phyloP scores from a whole-genome alignment of 768 basidiomycete species.

The Mycena crocata region DNA sequence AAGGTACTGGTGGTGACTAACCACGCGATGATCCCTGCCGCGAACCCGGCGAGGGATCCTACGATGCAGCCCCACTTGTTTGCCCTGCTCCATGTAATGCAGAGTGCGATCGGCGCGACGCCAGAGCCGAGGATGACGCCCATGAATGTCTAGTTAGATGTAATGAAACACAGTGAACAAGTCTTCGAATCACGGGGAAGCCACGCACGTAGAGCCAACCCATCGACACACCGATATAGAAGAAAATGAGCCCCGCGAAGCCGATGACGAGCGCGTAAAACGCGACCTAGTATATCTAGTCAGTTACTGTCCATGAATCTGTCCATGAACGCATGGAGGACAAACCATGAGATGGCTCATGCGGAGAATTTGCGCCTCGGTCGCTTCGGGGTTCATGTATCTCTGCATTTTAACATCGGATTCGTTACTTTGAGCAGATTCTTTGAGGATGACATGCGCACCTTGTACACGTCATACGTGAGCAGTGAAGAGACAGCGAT shows the following conservation, averaged over 20 bases:
- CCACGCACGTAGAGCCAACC: constrained; percentile 89
- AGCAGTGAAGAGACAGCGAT: constrained; percentile 89
- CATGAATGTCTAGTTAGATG: constrained; percentile 81
- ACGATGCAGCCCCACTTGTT: constrained; percentile 87
- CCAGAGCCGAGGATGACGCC: constrained; percentile 87
- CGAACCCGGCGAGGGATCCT: constrained; percentile 80
- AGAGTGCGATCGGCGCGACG: constrained; percentile 89
- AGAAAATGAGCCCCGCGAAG: constrained; percentile 87
- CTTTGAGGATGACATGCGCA: constrained; percentile 34
- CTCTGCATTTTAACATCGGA: constrained; percentile 49
- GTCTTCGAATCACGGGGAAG: not conserved
- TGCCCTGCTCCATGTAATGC: constrained; percentile 86
- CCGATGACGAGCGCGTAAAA: constrained; percentile 84
- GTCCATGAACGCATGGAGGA: constrained; percentile 6
- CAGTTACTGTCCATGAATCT: not conserved
- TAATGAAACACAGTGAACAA: not conserved
- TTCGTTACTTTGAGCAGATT: not conserved
- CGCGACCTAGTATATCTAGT: constrained; percentile 58
- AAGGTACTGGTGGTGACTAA: constrained; percentile 81
- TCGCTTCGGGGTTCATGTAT: constrained; percentile 87
- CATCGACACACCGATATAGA: constrained; percentile 91
- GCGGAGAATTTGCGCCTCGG: constrained; percentile 75
- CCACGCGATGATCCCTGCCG: constrained; percentile 83
- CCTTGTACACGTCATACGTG: constrained; percentile 90
- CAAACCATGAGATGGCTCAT: constrained; percentile 76